Conservation (phyloP, 192 early-diverging fungal genomes). For the Geranomyces variabilis region DNA sequence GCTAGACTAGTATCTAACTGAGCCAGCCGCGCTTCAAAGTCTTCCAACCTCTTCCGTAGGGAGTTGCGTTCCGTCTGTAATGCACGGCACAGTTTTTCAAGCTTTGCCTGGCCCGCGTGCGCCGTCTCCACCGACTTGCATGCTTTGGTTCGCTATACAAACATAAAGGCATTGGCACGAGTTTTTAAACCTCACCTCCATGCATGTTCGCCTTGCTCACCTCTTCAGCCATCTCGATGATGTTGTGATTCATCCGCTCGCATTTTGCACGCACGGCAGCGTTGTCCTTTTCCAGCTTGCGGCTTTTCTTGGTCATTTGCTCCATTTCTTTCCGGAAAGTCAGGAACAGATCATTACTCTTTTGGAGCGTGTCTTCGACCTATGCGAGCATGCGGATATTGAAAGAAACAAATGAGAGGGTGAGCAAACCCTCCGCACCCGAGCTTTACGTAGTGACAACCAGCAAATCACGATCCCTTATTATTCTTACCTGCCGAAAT, state of each 20-base stretch:
- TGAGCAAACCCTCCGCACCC: not conserved
- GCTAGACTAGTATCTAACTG: too few relatives aligned
- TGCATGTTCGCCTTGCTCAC: not conserved
- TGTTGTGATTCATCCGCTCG: slow-evolving; percentile 63
- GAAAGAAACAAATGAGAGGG: not conserved
- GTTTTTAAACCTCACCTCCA: not conserved
- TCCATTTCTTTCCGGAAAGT: slow-evolving; percentile 71
- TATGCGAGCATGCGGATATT: slow-evolving; percentile 9
- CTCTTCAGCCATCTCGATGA: slow-evolving; percentile 65
- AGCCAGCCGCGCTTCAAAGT: not conserved
- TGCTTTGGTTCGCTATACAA: slow-evolving; percentile 51
- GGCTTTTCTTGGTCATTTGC: slow-evolving; percentile 64
- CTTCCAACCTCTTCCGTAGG: slow-evolving; percentile 9
- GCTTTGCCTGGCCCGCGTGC: slow-evolving; percentile 49
- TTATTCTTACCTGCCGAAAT: slow-evolving; percentile 49
- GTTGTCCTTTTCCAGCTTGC: slow-evolving; percentile 63
- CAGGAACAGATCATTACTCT: slow-evolving; percentile 65
- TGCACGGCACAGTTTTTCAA: slow-evolving; percentile 60
- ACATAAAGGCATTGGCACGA: too few relatives aligned
- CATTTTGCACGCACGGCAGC: slow-evolving; percentile 53
- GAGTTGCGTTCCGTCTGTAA: slow-evolving; percentile 55
- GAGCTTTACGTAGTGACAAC: too few relatives aligned
- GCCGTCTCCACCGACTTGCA: slow-evolving; percentile 54
- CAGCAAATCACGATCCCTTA: not conserved
- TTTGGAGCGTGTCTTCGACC: slow-evolving; percentile 69